phyloP scores from a whole-genome alignment of 495 filamentous ascomycete species.

The Tuber borchii region DNA sequence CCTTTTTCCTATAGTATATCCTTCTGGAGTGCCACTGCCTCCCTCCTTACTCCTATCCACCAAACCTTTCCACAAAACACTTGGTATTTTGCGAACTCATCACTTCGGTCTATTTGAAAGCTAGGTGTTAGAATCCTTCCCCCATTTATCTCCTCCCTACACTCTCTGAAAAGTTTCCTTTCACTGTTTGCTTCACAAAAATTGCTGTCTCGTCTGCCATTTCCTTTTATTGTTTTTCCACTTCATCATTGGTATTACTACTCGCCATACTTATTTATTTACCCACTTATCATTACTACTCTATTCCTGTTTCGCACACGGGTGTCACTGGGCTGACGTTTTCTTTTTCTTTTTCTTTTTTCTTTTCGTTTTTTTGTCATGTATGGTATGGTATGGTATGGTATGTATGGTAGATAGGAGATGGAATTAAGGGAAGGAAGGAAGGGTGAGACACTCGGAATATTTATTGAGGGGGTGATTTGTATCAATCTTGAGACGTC shows the following conservation, averaged over 20 bases:
- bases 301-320: not conserved
- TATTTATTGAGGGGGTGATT: not conserved
- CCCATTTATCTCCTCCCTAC: not conserved
- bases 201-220: not conserved
- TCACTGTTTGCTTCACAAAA: not conserved
- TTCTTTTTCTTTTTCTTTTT: not conserved
- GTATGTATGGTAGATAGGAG: conserved; percentile 10
- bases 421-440: conserved; percentile 9
- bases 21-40: not conserved
- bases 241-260: not conserved
- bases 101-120: not conserved
- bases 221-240: not conserved
- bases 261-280: not conserved
- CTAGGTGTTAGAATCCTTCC: not conserved
- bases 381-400: not conserved
- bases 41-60: not conserved
- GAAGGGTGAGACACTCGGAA: not conserved
- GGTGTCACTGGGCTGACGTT: not conserved
- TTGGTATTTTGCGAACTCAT: not conserved
- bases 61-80: not conserved
- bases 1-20: not conserved
- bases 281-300: not conserved
- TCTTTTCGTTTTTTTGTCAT: not conserved
- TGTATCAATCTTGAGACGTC: not conserved
- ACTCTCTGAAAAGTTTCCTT: not conserved